phyloP scores from a whole-genome alignment of 352 stramenopile species.

The Aphanomyces cochlioides region DNA sequence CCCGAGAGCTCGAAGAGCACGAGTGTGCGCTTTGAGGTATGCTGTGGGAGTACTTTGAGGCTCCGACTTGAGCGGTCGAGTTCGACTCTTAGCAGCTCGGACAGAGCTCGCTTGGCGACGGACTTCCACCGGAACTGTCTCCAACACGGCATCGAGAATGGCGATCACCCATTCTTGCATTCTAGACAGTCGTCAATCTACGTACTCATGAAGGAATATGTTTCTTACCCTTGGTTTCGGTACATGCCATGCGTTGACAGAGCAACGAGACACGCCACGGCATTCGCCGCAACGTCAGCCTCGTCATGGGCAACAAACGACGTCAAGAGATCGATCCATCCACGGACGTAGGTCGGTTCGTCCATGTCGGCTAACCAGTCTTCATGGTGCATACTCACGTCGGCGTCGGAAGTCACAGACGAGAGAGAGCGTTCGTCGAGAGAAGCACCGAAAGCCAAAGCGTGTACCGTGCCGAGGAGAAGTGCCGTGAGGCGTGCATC shows the following conservation, averaged over 20 bases:
- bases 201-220: no score
- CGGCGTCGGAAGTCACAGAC: slow-evolving; percentile 46
- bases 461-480: slow-evolving; percentile 52
- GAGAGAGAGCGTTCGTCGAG: slow-evolving; percentile 58
- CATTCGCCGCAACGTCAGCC: slow-evolving; percentile 44
- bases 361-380: slow-evolving; percentile 44
- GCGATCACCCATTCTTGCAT: slow-evolving; percentile 74
- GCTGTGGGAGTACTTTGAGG: slow-evolving; percentile 32
- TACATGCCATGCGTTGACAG: slow-evolving; percentile 43
- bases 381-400: slow-evolving; percentile 31
- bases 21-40: slow-evolving; percentile 53
- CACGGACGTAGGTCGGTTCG: slow-evolving; percentile 54
- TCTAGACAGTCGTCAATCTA: background rate
- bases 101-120: slow-evolving; percentile 50
- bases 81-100: slow-evolving; percentile 54
- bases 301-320: slow-evolving; percentile 54
- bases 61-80: slow-evolving; percentile 45
- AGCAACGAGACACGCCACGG: slow-evolving; percentile 55
- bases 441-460: slow-evolving; percentile 42
- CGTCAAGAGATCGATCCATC: slow-evolving; percentile 78
- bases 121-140: slow-evolving; percentile 50
- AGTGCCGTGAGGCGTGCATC: slow-evolving; percentile 41
- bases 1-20: slow-evolving; percentile 53
- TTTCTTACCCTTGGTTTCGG: slow-evolving; percentile 42
- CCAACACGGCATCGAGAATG: slow-evolving; percentile 59